These are phyloP conservation scores for Suillus tomentosus DNA, from an alignment of 768 basidiomycete species.

Conservation along the genomic window DNA sequence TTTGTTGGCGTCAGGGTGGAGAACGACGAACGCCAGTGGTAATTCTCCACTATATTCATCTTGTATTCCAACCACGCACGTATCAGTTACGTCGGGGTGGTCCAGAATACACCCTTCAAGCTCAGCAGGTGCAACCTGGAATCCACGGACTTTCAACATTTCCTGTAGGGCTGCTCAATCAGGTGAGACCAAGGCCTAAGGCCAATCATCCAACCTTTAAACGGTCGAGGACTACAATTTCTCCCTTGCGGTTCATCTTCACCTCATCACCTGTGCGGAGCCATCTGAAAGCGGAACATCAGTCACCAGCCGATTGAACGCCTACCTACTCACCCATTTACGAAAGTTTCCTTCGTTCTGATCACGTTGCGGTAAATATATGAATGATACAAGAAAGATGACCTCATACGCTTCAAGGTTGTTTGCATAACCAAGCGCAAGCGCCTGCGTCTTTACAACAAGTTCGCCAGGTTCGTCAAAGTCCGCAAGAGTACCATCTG, in stretches of 20 bases:
- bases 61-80: slow-evolving; percentile 64
- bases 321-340: slow-evolving; percentile 40
- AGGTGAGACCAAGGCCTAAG: neutral
- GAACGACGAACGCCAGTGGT: slow-evolving; percentile 70
- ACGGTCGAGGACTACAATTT: slow-evolving; percentile 72
- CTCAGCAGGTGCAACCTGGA: slow-evolving; percentile 65
- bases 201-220: slow-evolving; percentile 53
- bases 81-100: slow-evolving; percentile 61
- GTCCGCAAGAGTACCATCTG: slow-evolving; percentile 55
- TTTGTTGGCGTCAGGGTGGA: slow-evolving; percentile 40
- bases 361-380: slow-evolving; percentile 15
- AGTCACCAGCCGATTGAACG: neutral
- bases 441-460: slow-evolving; percentile 58
- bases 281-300: slow-evolving; percentile 44
- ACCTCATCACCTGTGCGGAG: slow-evolving; percentile 75
- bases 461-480: slow-evolving; percentile 67
- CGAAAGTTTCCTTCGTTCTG: slow-evolving; percentile 66
- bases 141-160: slow-evolving; percentile 66
- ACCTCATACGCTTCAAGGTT: slow-evolving; percentile 59
- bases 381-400: slow-evolving; percentile 5
- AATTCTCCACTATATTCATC: slow-evolving; percentile 80
- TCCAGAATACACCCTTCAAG: slow-evolving; percentile 64
- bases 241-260: slow-evolving; percentile 56
- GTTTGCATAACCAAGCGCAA: slow-evolving; percentile 59
- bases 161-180: slow-evolving; percentile 44